Conservation (phyloP, 2,329 filamentous ascomycete species). For the Verticillium tricorpus region DNA sequence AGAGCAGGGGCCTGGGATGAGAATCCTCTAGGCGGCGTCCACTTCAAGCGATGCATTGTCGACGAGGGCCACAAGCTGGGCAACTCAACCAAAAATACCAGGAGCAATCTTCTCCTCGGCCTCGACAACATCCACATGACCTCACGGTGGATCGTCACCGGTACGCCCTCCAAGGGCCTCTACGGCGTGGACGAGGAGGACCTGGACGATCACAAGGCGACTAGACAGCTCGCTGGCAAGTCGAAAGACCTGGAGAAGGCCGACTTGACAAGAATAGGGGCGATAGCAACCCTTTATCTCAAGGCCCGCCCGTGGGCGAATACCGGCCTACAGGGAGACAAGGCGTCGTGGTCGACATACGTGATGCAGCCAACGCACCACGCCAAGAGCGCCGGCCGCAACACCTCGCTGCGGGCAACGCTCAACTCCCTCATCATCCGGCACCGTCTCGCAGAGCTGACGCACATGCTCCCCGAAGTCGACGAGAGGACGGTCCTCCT, state of each 20-base stretch:
- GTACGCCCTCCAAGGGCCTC: constrained; percentile 80
- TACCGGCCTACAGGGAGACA: constrained; percentile 44
- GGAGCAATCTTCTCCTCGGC: constrained; percentile 49
- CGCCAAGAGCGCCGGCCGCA: constrained; percentile 49
- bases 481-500: constrained; percentile 68
- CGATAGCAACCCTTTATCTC: constrained; percentile 66
- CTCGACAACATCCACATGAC: constrained; percentile 57
- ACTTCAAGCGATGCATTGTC: constrained; percentile 84
- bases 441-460: constrained; percentile 70
- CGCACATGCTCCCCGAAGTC: constrained; percentile 63
- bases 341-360: constrained; percentile 66
- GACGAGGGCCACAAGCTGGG: constrained; percentile 89
- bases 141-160: constrained; percentile 83
- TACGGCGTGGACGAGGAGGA: constrained; percentile 55
- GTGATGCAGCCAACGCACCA: constrained; percentile 56
- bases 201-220: constrained; percentile 12
- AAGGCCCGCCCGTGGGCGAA: constrained; percentile 77
- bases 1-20: constrained; percentile 28
- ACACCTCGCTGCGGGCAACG: constrained; percentile 60
- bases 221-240: constrained; percentile 12
- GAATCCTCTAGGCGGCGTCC: constrained; percentile 64
- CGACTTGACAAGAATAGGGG: constrained; percentile 62
- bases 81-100: constrained; percentile 50
- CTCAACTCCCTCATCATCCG: constrained; percentile 80
- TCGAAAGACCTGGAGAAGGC: constrained; percentile 49